phyloP scores from a whole-genome alignment of 768 basidiomycete species.

The Russula sp. region DNA sequence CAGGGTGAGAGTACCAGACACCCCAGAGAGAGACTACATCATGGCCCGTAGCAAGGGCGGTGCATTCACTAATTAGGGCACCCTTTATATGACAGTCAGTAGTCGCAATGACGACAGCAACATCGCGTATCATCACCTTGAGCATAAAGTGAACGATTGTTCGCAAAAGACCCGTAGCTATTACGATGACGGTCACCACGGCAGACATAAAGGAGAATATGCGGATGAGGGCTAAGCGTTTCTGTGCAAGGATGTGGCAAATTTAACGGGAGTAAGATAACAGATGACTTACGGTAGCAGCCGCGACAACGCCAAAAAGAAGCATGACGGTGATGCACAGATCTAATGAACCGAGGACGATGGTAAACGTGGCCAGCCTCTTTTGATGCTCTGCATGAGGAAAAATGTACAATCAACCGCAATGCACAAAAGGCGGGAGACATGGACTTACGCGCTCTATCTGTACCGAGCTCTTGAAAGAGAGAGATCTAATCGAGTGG shows the following conservation, averaged over 20 bases:
- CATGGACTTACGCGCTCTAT: conserved; percentile 39
- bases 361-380: conserved; percentile 44
- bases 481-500: conserved; percentile 44
- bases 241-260: conserved; percentile 29
- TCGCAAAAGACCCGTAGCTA: conserved; percentile 46
- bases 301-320: conserved; percentile 47
- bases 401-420: neutral
- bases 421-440: neutral
- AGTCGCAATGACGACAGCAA: neutral
- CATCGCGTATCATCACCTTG: conserved; percentile 40
- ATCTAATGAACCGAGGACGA: conserved; percentile 56
- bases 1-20: conserved; percentile 27
- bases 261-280: neutral
- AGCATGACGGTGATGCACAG: conserved; percentile 45
- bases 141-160: conserved; percentile 57
- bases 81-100: conserved; percentile 32
- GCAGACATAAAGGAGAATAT: conserved; percentile 48
- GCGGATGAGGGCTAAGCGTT: conserved; percentile 46
- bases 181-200: conserved; percentile 40
- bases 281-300: conserved; percentile 38
- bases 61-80: conserved; percentile 53
- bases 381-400: conserved; percentile 34
- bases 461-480: conserved; percentile 47
- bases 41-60: conserved; percentile 31
- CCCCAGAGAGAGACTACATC: conserved; percentile 26